Conservation (phyloP, 768 basidiomycete genomes). For the Porphyrellus cyaneotinctus region DNA sequence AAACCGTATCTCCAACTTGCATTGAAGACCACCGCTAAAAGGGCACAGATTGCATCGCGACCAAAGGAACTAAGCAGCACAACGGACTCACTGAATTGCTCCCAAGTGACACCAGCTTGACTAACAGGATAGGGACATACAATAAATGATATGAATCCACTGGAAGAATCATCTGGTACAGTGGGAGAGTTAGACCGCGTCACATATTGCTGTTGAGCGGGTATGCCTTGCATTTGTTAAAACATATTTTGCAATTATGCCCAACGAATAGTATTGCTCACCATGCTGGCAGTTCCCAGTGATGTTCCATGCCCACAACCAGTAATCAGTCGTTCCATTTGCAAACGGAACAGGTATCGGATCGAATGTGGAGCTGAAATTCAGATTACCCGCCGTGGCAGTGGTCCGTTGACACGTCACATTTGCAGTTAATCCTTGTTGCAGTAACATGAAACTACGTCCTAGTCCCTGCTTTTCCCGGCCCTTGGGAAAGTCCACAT, state of each 20-base stretch:
- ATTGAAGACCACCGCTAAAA: not conserved
- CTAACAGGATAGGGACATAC: slow-evolving; percentile 3
- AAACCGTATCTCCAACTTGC: slow-evolving; percentile 14
- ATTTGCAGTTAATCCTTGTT: slow-evolving; percentile 20
- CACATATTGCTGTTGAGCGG: slow-evolving; percentile 3
- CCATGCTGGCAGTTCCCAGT: not conserved
- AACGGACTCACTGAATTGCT: not conserved
- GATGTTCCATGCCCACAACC: slow-evolving; percentile 6
- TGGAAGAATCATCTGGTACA: not conserved
- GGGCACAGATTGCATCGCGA: too few relatives aligned
- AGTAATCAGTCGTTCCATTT: slow-evolving; percentile 2
- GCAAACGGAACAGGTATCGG: not conserved
- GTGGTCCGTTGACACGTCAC: not conserved
- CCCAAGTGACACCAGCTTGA: slow-evolving; percentile 1
- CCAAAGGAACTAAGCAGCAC: not conserved
- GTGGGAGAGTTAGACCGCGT: slow-evolving; percentile 1
- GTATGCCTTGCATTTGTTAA: not conserved
- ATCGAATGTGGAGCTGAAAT: not conserved
- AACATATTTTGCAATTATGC: not conserved
- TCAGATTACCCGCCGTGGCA: not conserved
- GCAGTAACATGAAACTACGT: not conserved
- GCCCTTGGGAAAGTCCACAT: not conserved
- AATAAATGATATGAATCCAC: not conserved
- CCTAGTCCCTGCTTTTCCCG: not conserved
- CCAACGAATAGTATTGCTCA: not conserved